Evolutionary conservation across 2,329 filamentous ascomycete species (phyloP).

Genomic region (Nemania sp.): DNA sequence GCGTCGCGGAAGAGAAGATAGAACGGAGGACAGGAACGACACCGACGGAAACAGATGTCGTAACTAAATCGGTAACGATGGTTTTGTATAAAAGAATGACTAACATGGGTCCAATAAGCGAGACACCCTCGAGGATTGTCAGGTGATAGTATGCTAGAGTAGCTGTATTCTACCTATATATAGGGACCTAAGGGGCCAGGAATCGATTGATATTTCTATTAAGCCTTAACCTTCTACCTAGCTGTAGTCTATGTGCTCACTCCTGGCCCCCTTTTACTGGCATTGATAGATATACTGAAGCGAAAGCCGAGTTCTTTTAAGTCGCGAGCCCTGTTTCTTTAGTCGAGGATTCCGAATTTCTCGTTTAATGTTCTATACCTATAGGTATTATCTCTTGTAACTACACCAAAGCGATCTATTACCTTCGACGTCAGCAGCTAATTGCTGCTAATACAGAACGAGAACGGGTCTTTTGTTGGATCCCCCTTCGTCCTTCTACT

Average conservation of each 20-base stretch:
- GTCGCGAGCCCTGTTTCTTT: neutral
- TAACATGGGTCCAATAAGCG: slow-evolving; percentile 7
- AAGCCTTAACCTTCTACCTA: no score
- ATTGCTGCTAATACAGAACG: slow-evolving; percentile 16
- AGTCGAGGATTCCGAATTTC: neutral
- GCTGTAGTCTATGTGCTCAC: no score
- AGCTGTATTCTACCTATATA: no score
- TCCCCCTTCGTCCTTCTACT: neutral
- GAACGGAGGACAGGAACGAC: neutral
- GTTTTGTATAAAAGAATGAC: slow-evolving; percentile 2
- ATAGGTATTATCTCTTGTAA: neutral
- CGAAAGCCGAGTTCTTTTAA: neutral
- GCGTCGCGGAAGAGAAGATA: neutral
- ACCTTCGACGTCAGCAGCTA: neutral
- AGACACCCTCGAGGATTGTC: neutral
- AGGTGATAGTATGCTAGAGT: no score
- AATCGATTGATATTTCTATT: no score
- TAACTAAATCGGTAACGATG: slow-evolving; percentile 2
- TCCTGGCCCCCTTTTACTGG: no score
- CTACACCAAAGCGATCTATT: neutral
- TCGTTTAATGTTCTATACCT: neutral
- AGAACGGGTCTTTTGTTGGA: neutral
- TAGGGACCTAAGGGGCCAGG: no score
- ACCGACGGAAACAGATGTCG: slow-evolving; percentile 6
- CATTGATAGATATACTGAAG: neutral